Evolutionary conservation across 305 asterid genomes (phyloP).

Genomic region (Fraxinus floribunda): DNA sequence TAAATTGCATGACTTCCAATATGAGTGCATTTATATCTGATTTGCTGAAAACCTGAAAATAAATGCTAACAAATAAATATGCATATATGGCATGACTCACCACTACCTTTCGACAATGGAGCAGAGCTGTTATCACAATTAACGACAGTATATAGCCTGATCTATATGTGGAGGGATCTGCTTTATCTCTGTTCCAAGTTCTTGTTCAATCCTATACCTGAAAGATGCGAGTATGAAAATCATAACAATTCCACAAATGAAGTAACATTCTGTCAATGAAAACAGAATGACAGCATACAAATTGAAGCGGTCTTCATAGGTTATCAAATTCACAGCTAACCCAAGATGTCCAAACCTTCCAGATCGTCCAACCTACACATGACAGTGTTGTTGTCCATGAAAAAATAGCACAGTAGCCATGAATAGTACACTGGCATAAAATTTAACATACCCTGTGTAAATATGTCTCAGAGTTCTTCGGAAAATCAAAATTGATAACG

Average conservation of each 20-base stretch:
- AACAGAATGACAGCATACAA: slow-evolving; percentile 48
- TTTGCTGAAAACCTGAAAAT: not conserved
- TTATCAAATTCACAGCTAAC: slow-evolving; percentile 88
- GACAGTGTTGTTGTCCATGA: slow-evolving; percentile 13
- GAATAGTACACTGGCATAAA: not conserved
- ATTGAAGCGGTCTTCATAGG: slow-evolving; percentile 94
- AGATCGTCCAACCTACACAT: slow-evolving; percentile 86
- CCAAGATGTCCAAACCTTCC: slow-evolving; percentile 99
- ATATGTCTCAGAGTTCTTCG: slow-evolving; percentile 88
- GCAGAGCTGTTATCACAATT: slow-evolving; percentile 26
- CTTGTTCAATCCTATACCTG: slow-evolving; percentile 96
- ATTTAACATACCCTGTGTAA: slow-evolving; percentile 72
- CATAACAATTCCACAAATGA: not conserved
- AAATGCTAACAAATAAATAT: not conserved
- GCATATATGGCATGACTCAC: slow-evolving; percentile 31
- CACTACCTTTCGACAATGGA: slow-evolving; percentile 26
- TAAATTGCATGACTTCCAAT: not conserved
- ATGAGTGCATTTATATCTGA: not conserved
- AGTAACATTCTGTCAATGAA: not conserved
- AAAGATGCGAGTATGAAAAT: slow-evolving; percentile 7
- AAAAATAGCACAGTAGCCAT: slow-evolving; percentile 7
- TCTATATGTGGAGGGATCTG: slow-evolving; percentile 96
- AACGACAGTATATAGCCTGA: slow-evolving; percentile 80
- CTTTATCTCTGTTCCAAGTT: slow-evolving; percentile 92
- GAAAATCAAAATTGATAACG: slow-evolving; percentile 90